phyloP scores from a whole-genome alignment of 441 rosid genomes.

The Geranium incanum region DNA sequence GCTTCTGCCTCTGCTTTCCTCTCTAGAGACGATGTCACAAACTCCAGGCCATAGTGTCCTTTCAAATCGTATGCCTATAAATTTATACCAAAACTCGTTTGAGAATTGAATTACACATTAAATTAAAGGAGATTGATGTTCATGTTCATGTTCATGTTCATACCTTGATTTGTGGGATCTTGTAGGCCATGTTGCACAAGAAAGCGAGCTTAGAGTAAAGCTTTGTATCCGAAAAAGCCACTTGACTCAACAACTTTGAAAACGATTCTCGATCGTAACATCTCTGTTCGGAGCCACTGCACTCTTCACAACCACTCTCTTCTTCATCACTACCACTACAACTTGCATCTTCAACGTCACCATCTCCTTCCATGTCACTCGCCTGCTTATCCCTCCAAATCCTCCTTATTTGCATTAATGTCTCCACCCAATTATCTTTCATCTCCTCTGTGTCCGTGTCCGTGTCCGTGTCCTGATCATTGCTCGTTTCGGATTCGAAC shows the following conservation, averaged over 20 bases:
- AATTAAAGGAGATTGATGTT: not conserved
- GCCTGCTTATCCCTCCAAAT: not conserved
- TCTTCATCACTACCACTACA: conserved; percentile 26
- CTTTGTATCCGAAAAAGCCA: conserved; percentile 58
- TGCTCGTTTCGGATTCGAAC: conserved; percentile 48
- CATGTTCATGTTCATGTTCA: not conserved
- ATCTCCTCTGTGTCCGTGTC: conserved; percentile 29
- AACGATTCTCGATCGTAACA: conserved; percentile 39
- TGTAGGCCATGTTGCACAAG: conserved; percentile 79
- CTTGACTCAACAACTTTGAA: conserved; percentile 38
- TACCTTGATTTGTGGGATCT: conserved; percentile 57
- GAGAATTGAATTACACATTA: no score
- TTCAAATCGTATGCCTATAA: conserved; percentile 49
- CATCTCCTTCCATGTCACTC: conserved; percentile 12
- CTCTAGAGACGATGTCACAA: conserved; percentile 69
- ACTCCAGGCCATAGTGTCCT: conserved; percentile 44
- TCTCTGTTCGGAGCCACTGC: conserved; percentile 35
- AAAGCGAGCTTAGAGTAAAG: conserved; percentile 68
- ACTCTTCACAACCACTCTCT: conserved; percentile 39
- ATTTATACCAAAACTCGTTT: not conserved
- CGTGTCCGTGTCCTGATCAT: conserved; percentile 22
- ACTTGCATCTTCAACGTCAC: conserved; percentile 13
- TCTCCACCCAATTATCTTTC: conserved; percentile 18
- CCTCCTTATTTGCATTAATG: not conserved
- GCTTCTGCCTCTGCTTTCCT: conserved; percentile 61